These are phyloP conservation scores for Malus sieversii DNA, from an alignment of 306 rosid species.

Conservation along the genomic window DNA sequence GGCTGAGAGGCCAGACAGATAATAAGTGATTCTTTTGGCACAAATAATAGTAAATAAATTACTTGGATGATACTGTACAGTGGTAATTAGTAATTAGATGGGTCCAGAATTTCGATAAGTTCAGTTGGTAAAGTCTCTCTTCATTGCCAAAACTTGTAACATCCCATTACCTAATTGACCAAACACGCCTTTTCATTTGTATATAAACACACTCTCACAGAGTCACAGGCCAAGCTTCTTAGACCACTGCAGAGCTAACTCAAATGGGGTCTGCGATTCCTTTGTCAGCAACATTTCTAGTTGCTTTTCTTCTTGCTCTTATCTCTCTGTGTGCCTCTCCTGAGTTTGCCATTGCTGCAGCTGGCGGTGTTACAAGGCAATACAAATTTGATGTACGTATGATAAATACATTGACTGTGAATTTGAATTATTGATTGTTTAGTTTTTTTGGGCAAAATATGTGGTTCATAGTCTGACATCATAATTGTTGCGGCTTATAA, in stretches of 20 bases:
- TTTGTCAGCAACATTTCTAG: constrained; percentile 12
- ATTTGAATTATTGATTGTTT: neutral
- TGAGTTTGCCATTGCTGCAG: constrained; percentile 26
- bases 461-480: neutral
- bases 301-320: constrained; percentile 30
- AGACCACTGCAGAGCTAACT: constrained; percentile 1
- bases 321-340: constrained; percentile 23
- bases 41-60: neutral
- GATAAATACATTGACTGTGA: neutral
- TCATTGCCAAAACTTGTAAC: neutral
- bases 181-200: constrained; percentile 1
- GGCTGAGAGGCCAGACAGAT: neutral
- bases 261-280: constrained; percentile 25
- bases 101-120: neutral
- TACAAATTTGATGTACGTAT: constrained; percentile 48
- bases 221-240: neutral
- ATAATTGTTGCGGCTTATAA: neutral
- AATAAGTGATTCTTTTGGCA: neutral
- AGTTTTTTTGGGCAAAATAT: too few species aligned
- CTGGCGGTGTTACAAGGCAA: constrained; percentile 44
- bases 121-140: constrained; percentile 14
- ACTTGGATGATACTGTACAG: constrained; percentile 22
- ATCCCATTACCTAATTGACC: constrained; percentile 13
- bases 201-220: constrained; percentile 10
- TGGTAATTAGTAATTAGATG: neutral